Base-by-base conservation (phyloP, 192 early-diverging fungal genomes). In the Entomortierella parvispora region DNA sequence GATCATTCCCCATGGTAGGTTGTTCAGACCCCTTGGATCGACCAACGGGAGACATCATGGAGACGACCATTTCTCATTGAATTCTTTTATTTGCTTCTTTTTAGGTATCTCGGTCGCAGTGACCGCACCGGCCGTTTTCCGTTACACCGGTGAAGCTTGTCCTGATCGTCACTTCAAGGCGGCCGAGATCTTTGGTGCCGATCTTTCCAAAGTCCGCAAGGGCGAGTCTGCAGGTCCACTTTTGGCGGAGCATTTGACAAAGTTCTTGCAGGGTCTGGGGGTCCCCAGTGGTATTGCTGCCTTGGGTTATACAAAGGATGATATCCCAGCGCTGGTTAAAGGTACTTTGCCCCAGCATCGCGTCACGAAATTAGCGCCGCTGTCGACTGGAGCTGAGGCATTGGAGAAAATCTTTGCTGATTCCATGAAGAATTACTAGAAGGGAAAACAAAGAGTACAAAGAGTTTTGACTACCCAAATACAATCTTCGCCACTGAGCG, bases 301-400 rank as follows among this genome's bases (percentile, higher is more conserved):
- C 2, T 65, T 97, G 59, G 95, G 95, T 0, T 95, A 90, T 64
- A 78, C 84, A 44, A 85, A 84, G 44, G 79, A 85, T 0, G 87
- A 93, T 67, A 90, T 95, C 37, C 84, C 81, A 17, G 86, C 83
- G 11, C 71, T 97, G 63, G 93, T 97, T 22, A 86, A 93, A 58
- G 93, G 94, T 34, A 94, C 93, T 12, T 63, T 97, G 69, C 95
- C 95, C 7, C 95, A 97, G 81, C 92, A 97, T 75, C 91, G 95
- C 50, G 95, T 97, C 20, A 93, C 93, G 60, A 95, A 95, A 76
- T 81, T 97, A 69, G 91, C 95, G n/a, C 95, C 95, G 20, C 37
- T 83, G 23, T 82, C 87, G 10, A 83, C 85, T 34, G 91, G 84
- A 29, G 79, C 79, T 25, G 91, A 94, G 62, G 87, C 87, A 14